Base-by-base conservation (phyloP, 2,329 filamentous ascomycete species). In the Hypoxylon sp. region DNA sequence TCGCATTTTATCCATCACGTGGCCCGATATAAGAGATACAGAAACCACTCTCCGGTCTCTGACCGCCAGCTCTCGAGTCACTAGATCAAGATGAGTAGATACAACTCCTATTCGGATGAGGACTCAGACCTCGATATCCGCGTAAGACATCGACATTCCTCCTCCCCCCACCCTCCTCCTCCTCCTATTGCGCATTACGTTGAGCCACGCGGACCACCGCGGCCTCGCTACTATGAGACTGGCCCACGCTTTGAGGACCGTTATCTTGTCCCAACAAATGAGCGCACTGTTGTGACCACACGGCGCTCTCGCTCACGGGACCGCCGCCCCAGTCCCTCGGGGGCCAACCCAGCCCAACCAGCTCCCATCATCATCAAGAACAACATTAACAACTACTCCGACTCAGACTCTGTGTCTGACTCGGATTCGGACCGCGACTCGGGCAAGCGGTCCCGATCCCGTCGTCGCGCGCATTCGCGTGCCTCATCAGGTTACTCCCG, bases 361-460 rank as follows among this genome's bases (percentile, higher is more conserved):
- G 61, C 65, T 20, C 85, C 86, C 0, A 82, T 89, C 53, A 84
- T 89, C 58, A 89, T 89, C 76, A 87, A 88, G 74, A 89, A 88
- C 76, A 81, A 81, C 63, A 85, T 87, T 64, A 84, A 86, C 72
- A 85, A 85, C 66, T 72, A 82, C 57, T 79, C 75, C 14, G 77
- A 81, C 64, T 73, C 75, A 0, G 75, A 77, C 5, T 79, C 76
- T 7, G 25, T 60, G 56, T 64, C 61, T 7, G 84, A 83, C 20
- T 85, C 82, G 4, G 84, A 85, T 37, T 81, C 82, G 14, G 81
- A 81, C 30, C 77, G 78, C 35, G 74, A 76, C 17, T 31, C 25
- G 44, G 20, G 10, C 14, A 68, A 48, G 56, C 7, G 25, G 75
- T 78, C 61, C 77, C 78, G 63, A 58, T 80, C 56, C 67, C 72